Base-by-base conservation (phyloP, 2,329 filamentous ascomycete species). In the Diaporthe vaccinii region DNA sequence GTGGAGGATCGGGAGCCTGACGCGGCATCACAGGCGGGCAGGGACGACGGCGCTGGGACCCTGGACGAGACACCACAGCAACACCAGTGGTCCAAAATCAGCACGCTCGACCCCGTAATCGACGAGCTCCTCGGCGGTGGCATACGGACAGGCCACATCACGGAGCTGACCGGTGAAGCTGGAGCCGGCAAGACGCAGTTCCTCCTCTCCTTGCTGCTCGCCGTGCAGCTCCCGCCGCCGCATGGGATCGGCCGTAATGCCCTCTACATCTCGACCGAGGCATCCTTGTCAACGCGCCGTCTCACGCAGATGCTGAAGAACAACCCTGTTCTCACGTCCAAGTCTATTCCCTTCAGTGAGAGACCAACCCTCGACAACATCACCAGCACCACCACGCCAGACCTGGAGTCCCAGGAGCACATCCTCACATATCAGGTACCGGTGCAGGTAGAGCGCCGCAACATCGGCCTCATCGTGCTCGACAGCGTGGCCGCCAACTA, bases 401-500 rank as follows among this genome's bases (percentile, higher is more conserved):
- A 98, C 82, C 91, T 98, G 74, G 97, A 98, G 84, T 93, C 94
- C 0, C 97, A 99, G 84, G 96, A 98, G 76, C 96, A 98, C 84
- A 98, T 99, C 81, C 87, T 98, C 36, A 92, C 92, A 78, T 98
- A 95, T 84, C 97, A 99, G 83, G 92, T 98, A 8, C 97, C 97
- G 1, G 93, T 98, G 25, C 92, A 95, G 39, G 91, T 98, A 28
- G 86, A 90, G 78, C 91, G 94, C 62, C 92, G 95, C 83, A 89
- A 93, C 76, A 88, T 98, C 71, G 95, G 96, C 2, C 89, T 99
- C 1, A 85, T 99, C 1, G 89, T 98, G 20, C 86, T 99, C 44
- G 97, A 99, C 85, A 98, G 94, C 7, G 93, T 99, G 39, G 96
- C 97, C 0, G 95, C 97, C 76, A 99, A 99, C 84, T 99, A 97